Evolutionary conservation across 2,329 filamentous ascomycete genomes (phyloP).

Genomic region (Nemania sp.): DNA sequence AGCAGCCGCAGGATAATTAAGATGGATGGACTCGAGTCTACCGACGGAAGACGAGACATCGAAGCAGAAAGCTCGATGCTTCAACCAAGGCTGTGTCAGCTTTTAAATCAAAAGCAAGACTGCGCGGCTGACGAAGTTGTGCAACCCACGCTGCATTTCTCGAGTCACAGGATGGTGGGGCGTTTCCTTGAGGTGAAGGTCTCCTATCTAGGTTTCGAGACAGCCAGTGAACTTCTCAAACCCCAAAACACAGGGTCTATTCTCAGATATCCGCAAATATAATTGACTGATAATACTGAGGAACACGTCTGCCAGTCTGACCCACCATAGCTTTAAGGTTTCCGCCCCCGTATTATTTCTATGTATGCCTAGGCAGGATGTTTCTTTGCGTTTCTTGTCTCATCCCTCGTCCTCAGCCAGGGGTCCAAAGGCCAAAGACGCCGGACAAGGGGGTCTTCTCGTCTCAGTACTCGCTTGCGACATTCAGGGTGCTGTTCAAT

Average conservation of each 20-base stretch:
- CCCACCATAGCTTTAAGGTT: slow-evolving; percentile 28
- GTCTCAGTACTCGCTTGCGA: slow-evolving; percentile 34
- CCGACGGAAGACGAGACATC: slow-evolving; percentile 35
- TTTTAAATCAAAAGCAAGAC: slow-evolving; percentile 24
- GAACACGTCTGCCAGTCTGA: slow-evolving; percentile 31
- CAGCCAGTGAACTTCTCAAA: slow-evolving; percentile 10
- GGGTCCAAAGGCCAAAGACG: slow-evolving; percentile 30
- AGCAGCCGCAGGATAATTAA: slow-evolving; percentile 13
- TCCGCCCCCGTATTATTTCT: slow-evolving; percentile 34
- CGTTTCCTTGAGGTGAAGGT: slow-evolving; percentile 29
- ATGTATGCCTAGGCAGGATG: slow-evolving; percentile 24
- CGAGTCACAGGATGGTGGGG: slow-evolving; percentile 29
- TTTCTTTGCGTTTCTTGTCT: slow-evolving; percentile 32
- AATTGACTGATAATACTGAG: slow-evolving; percentile 10
- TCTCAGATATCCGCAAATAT: slow-evolving; percentile 17
- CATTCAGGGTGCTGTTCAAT: slow-evolving; percentile 20
- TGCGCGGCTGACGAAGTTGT: slow-evolving; percentile 17
- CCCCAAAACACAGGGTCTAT: slow-evolving; percentile 10
- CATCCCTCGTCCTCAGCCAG: slow-evolving; percentile 31
- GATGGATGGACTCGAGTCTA: slow-evolving; percentile 37
- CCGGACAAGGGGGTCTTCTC: slow-evolving; percentile 25
- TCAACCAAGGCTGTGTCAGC: slow-evolving; percentile 2
- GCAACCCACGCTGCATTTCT: slow-evolving; percentile 27
- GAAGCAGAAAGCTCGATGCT: slow-evolving; percentile 29
- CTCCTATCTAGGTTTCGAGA: slow-evolving; percentile 17